Percentiles rank a stretch among this genome's conserved stretches.
These are phyloP conservation scores for Penicillium soppii DNA, from an alignment of 495 filamentous ascomycete species.

Conservation along the genomic window DNA sequence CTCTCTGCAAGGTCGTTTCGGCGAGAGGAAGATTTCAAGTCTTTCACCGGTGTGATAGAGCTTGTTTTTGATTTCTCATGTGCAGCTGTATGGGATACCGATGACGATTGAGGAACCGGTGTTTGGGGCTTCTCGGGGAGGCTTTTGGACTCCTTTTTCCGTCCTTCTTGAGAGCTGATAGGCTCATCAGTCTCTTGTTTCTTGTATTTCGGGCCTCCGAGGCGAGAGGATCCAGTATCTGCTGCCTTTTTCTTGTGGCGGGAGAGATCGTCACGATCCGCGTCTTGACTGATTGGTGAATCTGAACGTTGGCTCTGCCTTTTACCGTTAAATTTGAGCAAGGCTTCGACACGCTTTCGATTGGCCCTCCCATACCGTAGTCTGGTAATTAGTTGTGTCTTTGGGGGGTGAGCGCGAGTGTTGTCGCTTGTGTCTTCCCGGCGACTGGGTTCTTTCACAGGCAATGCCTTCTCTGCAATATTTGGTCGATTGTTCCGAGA, in stretches of 20 bases:
- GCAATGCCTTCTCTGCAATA: background rate
- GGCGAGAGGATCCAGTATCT: constrained; percentile 1
- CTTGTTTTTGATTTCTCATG: constrained; percentile 29
- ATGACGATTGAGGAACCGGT: constrained; percentile 8
- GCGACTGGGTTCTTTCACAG: constrained; percentile 10
- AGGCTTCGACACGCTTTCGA: constrained; percentile 40
- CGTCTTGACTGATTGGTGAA: constrained; percentile 28
- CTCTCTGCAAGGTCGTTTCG: constrained; percentile 26
- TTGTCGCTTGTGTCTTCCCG: constrained; percentile 1
- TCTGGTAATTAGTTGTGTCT: constrained; percentile 29
- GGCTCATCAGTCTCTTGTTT: constrained; percentile 16
- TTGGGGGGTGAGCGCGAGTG: background rate
- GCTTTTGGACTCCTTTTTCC: constrained; percentile 22
- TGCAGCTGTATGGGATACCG: constrained; percentile 9
- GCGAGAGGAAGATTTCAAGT: constrained; percentile 25
- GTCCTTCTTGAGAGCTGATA: constrained; percentile 9
- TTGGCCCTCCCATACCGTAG: constrained; percentile 44
- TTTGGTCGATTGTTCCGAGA: constrained; percentile 12
- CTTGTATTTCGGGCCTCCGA: constrained; percentile 19
- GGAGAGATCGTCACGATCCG: constrained; percentile 19
- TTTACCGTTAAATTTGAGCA: constrained; percentile 47
- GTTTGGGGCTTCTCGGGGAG: constrained; percentile 29
- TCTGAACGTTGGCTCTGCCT: constrained; percentile 26
- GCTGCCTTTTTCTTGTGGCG: constrained; percentile 16
- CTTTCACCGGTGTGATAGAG: constrained; percentile 32